Evolutionary conservation across 164 flowering plant species (phyloP).

Genomic region (Kingdonia uniflora): DNA sequence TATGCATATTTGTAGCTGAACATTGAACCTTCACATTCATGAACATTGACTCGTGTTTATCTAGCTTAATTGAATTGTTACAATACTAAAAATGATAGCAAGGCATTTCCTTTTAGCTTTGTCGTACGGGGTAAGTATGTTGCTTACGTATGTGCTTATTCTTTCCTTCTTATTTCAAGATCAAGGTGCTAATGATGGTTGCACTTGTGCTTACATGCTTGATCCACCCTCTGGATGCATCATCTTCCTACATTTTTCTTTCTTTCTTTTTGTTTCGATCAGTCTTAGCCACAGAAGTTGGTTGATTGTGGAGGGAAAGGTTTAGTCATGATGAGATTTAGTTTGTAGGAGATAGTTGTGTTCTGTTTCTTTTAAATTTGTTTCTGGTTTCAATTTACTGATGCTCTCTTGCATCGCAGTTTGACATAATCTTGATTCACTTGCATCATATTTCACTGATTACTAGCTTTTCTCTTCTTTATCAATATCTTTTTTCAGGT

Average conservation of each 20-base stretch:
- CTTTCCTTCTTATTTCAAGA: constrained; percentile 17
- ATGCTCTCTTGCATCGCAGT: not conserved
- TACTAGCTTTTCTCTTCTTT: not conserved
- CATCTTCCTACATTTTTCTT: constrained; percentile 20
- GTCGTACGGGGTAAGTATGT: not conserved
- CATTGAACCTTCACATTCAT: not conserved
- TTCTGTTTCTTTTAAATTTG: not conserved
- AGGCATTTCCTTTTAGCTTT: not conserved
- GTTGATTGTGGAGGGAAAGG: not conserved
- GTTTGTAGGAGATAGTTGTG: not conserved
- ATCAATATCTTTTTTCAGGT: no score
- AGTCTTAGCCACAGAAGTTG: not conserved
- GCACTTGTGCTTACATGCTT: constrained; percentile 62
- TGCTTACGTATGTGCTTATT: not conserved
- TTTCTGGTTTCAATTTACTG: not conserved
- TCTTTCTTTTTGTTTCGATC: constrained; percentile 7
- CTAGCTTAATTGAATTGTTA: not conserved
- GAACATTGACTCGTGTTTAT: no score
- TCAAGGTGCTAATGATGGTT: constrained; percentile 53
- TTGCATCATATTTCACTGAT: not conserved
- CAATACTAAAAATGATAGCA: not conserved
- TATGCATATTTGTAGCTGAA: not conserved
- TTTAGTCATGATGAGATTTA: not conserved
- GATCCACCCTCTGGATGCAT: constrained; percentile 40
- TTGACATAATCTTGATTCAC: not conserved